Evolutionary conservation across 2,329 filamentous ascomycete species (phyloP).

Genomic region (Rutstroemia sydowiana): DNA sequence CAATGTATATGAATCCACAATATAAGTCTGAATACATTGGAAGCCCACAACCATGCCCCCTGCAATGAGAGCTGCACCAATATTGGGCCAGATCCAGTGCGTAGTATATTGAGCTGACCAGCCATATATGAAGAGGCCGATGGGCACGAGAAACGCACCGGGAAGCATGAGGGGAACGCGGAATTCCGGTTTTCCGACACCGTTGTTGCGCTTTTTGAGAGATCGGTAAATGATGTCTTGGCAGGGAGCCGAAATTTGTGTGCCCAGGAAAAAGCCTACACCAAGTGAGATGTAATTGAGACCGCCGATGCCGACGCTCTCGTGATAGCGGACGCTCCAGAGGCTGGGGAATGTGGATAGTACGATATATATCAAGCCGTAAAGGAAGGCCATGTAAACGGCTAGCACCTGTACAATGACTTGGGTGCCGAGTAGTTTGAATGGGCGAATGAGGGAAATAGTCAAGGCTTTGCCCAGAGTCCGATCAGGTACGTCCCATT

Average conservation of each 20-base stretch:
- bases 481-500: conserved; percentile 40
- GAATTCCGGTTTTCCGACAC: conserved; percentile 45
- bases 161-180: conserved; percentile 54
- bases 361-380: conserved; percentile 47
- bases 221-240: conserved; percentile 27
- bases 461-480: conserved; percentile 31
- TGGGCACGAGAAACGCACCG: conserved; percentile 46
- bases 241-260: conserved; percentile 28
- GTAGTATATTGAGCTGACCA: conserved; percentile 45
- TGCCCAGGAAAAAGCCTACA: conserved; percentile 36
- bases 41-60: conserved; percentile 35
- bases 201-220: conserved; percentile 25
- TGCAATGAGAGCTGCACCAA: conserved; percentile 45
- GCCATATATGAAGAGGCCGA: conserved; percentile 50
- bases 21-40: conserved; percentile 39
- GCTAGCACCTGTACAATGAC: conserved; percentile 46
- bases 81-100: conserved; percentile 51
- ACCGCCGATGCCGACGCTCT: conserved; percentile 50
- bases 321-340: conserved; percentile 47
- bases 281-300: conserved; percentile 45
- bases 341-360: conserved; percentile 54
- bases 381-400: conserved; percentile 44
- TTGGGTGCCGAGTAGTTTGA: conserved; percentile 42
- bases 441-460: conserved; percentile 39
- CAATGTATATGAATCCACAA: conserved; percentile 42